Conservation (phyloP, 352 stramenopile genomes). For the Pythium apleroticum region DNA sequence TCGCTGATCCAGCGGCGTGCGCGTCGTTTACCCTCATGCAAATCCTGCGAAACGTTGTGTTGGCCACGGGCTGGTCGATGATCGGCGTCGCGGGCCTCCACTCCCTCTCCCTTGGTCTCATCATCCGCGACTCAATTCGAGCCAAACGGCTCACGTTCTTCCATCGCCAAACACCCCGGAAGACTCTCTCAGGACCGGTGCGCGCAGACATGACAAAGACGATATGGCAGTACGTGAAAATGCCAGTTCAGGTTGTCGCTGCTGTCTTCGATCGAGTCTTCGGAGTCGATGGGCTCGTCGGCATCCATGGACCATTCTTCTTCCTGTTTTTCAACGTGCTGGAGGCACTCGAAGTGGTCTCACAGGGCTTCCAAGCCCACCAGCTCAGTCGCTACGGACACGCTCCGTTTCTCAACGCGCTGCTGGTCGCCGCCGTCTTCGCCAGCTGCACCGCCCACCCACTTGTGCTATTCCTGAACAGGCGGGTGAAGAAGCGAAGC, state of each 20-base stretch:
- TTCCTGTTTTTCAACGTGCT: not conserved
- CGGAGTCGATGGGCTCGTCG: not conserved
- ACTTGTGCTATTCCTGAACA: not conserved
- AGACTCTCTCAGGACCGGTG: no score
- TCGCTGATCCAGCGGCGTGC: not conserved
- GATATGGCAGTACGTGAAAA: no score
- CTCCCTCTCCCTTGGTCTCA: not conserved
- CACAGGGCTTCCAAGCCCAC: conserved; percentile 15
- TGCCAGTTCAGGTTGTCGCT: no score
- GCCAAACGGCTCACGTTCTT: conserved; percentile 1
- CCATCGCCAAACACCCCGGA: no score
- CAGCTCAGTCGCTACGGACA: conserved; percentile 4
- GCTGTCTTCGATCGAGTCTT: not conserved
- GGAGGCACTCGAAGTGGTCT: not conserved
- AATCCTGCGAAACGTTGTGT: not conserved
- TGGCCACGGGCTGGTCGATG: conserved; percentile 4
- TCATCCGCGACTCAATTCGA: not conserved
- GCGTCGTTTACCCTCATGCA: conserved; percentile 3
- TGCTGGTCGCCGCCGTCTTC: conserved; percentile 3
- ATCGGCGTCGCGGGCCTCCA: not conserved
- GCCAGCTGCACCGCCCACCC: not conserved
- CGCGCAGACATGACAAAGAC: no score
- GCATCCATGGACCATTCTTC: conserved; percentile 4
- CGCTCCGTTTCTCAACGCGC: not conserved
- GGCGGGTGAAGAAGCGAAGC: not conserved